Evolutionary conservation across 129 eudicot genomes (phyloP).

Genomic region (Solidago caesia): DNA sequence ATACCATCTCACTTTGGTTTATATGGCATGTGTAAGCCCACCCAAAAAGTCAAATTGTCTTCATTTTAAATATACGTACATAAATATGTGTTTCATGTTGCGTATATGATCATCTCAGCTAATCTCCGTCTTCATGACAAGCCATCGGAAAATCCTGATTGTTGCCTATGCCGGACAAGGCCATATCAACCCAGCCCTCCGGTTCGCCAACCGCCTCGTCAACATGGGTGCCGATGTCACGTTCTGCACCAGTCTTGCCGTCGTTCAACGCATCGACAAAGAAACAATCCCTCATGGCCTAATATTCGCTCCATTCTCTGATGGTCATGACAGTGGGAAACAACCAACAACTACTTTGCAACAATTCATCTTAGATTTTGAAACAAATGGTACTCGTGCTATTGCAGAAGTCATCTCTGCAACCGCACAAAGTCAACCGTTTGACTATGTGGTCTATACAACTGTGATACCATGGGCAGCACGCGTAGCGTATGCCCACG

Average conservation of each 20-base stretch:
- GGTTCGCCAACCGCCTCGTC: conserved; percentile 28
- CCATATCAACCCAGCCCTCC: conserved; percentile 45
- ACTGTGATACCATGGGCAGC: conserved; percentile 43
- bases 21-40: too few species aligned
- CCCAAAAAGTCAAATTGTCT: too few species aligned
- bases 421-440: conserved; percentile 4
- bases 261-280: neutral
- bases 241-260: conserved; percentile 10
- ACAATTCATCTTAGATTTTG: neutral
- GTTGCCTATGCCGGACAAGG: conserved; percentile 37
- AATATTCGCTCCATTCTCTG: neutral
- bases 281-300: neutral
- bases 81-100: neutral
- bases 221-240: conserved; percentile 31
- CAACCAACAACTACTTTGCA: neutral
- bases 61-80: too few species aligned
- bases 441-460: conserved; percentile 43
- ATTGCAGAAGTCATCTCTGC: neutral
- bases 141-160: neutral
- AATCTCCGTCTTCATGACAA: neutral
- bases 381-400: neutral
- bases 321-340: conserved; percentile 9
- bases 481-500: conserved; percentile 29
- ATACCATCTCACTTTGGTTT: too few species aligned
- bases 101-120: neutral